phyloP scores from a whole-genome alignment of 2,329 filamentous ascomycete species.

The Aspergillus sp. region DNA sequence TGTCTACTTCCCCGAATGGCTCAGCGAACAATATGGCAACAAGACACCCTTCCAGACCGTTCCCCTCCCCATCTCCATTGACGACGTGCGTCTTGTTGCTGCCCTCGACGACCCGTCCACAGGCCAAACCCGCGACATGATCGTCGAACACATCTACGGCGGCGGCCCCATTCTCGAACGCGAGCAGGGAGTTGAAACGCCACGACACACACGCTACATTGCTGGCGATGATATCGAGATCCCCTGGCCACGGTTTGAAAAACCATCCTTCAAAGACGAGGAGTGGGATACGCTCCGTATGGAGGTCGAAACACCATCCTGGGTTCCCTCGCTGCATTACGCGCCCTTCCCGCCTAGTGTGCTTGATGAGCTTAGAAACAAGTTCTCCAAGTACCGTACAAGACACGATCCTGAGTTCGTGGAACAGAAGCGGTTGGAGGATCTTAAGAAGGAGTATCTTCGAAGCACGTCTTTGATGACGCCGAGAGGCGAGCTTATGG shows the following conservation, averaged over 20 bases:
- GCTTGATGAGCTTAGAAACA: slow-evolving; percentile 81
- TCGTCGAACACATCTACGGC: slow-evolving; percentile 70
- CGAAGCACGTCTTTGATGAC: slow-evolving; percentile 48
- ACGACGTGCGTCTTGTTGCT: slow-evolving; percentile 77
- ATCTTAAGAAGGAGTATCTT: slow-evolving; percentile 47
- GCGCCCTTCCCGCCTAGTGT: slow-evolving; percentile 77
- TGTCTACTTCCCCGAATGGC: slow-evolving; percentile 41
- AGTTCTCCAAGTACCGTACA: slow-evolving; percentile 77
- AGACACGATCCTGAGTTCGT: slow-evolving; percentile 76
- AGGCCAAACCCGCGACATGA: slow-evolving; percentile 67
- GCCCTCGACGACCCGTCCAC: slow-evolving; percentile 67
- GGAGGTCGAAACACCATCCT: slow-evolving; percentile 72
- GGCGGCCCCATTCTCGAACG: slow-evolving; percentile 53
- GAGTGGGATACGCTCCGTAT: slow-evolving; percentile 71
- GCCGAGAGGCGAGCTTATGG: slow-evolving; percentile 45
- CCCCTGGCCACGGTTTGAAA: slow-evolving; percentile 67
- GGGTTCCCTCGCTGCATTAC: slow-evolving; percentile 72
- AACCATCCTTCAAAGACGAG: slow-evolving; percentile 55
- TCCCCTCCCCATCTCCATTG: slow-evolving; percentile 63
- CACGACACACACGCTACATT: slow-evolving; percentile 54
- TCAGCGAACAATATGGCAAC: slow-evolving; percentile 35
- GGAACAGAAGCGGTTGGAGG: slow-evolving; percentile 61
- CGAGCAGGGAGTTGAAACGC: slow-evolving; percentile 44
- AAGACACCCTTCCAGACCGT: slow-evolving; percentile 47
- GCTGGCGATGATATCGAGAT: slow-evolving; percentile 71